Percentiles rank a stretch among this genome's conserved stretches.
These are phyloP conservation scores for Mallotus nudiflorus DNA, from an alignment of 345 rosid genomes.

Conservation along the genomic window DNA sequence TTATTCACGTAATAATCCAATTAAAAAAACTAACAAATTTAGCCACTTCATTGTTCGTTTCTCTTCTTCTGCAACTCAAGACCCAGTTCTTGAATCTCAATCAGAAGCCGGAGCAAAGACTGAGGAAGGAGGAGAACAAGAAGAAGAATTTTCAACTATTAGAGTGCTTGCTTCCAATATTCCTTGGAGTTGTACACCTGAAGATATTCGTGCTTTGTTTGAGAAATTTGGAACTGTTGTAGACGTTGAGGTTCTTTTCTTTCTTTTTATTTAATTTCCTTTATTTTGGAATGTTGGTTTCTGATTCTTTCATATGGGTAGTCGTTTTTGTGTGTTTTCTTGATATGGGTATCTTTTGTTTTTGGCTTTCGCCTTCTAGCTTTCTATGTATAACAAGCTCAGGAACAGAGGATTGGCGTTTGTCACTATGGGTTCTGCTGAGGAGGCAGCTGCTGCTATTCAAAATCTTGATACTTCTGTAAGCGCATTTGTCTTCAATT, in stretches of 20 bases:
- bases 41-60: conserved; percentile 26
- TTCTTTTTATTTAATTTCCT: not conserved
- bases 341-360: conserved; percentile 17
- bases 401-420: conserved; percentile 77
- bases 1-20: conserved; percentile 7
- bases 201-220: conserved; percentile 79
- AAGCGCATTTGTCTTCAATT: conserved; percentile 22
- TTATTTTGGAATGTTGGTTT: not conserved
- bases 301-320: not conserved
- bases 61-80: conserved; percentile 49
- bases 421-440: conserved; percentile 73
- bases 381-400: conserved; percentile 71
- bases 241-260: conserved; percentile 62
- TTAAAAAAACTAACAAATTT: conserved; percentile 33
- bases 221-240: conserved; percentile 65
- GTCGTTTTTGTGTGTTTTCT: not conserved
- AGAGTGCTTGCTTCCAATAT: conserved; percentile 70
- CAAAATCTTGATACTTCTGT: conserved; percentile 56
- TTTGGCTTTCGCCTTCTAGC: conserved; percentile 38
- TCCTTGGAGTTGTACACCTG: conserved; percentile 70
- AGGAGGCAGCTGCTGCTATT: conserved; percentile 67
- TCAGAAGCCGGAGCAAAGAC: conserved; percentile 16
- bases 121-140: conserved; percentile 10
- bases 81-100: conserved; percentile 23
- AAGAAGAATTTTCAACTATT: conserved; percentile 52